Conservation (phyloP, 176 grass and related monocot species). For the Puya raimondii region DNA sequence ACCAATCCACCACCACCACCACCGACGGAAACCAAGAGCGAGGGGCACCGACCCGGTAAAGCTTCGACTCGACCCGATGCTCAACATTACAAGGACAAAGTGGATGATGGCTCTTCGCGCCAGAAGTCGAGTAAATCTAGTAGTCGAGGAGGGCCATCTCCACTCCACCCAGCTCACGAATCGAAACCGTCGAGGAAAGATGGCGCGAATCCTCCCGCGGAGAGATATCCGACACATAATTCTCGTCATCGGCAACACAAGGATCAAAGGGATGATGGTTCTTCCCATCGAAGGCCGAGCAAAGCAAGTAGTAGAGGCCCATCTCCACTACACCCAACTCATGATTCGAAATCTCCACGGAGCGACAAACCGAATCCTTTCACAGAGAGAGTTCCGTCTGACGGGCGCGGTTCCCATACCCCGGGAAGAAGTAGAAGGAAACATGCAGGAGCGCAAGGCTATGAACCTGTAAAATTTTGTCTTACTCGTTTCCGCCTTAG, state of each 20-base stretch:
- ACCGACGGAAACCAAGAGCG: no score
- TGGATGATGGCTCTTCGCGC: no score
- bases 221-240: no score
- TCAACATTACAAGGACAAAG: no score
- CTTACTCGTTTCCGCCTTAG: no score
- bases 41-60: no score
- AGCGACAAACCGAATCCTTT: conserved; percentile 31
- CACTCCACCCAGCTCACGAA: no score
- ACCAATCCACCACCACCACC: background rate
- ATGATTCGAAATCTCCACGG: conserved; percentile 10
- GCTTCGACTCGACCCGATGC: no score
- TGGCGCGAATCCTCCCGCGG: no score
- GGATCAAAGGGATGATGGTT: conserved; percentile 8
- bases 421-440: conserved; percentile 37
- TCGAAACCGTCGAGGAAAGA: no score
- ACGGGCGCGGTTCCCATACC: conserved; percentile 31
- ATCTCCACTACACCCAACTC: conserved; percentile 32
- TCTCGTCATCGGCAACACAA: background rate
- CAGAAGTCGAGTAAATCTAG: no score
- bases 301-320: conserved; percentile 25
- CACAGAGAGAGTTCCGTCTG: conserved; percentile 24
- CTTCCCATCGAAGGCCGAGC: conserved; percentile 24
- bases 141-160: no score
- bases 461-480: conserved; percentile 9
- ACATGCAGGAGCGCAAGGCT: conserved; percentile 8